Percentiles rank a stretch among this genome's conserved stretches.
Conservation (phyloP, 345 rosid genomes). For the Clarkia xantiana region DNA sequence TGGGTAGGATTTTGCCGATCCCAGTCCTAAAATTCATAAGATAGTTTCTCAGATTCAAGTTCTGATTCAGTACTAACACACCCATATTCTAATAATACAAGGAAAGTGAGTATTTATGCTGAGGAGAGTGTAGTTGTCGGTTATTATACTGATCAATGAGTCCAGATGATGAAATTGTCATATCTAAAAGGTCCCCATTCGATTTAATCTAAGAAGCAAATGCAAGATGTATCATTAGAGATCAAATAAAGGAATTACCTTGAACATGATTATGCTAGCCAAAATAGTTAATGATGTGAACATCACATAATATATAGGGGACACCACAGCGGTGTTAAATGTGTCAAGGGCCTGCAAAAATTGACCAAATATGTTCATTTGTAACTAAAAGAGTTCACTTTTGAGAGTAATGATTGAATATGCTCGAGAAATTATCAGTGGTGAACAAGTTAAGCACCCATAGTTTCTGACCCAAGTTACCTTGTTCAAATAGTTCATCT, state of each 20-base stretch:
- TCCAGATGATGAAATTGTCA: neutral
- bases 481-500: slow-evolving; percentile 69
- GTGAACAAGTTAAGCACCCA: neutral
- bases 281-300: slow-evolving; percentile 74
- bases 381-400: neutral
- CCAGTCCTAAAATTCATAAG: slow-evolving; percentile 45
- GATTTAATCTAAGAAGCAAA: too few relatives aligned
- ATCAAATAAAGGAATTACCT: slow-evolving; percentile 28
- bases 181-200: too few relatives aligned
- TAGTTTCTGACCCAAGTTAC: slow-evolving; percentile 11
- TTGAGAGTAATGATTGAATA: neutral
- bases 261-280: slow-evolving; percentile 89
- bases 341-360: slow-evolving; percentile 79
- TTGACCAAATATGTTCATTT: neutral
- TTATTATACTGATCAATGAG: neutral
- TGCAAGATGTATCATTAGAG: neutral
- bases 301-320: slow-evolving; percentile 87
- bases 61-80: too few relatives aligned
- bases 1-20: slow-evolving; percentile 74
- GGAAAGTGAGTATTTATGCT: too few relatives aligned
- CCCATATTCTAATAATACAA: too few relatives aligned
- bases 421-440: neutral
- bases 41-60: too few relatives aligned
- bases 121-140: too few relatives aligned
- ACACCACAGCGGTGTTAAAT: slow-evolving; percentile 81